Percentiles rank a stretch among this genome's conserved stretches.
Evolutionary conservation across 306 rosid genomes (phyloP).

Genomic region (Begonia fuchsioides): DNA sequence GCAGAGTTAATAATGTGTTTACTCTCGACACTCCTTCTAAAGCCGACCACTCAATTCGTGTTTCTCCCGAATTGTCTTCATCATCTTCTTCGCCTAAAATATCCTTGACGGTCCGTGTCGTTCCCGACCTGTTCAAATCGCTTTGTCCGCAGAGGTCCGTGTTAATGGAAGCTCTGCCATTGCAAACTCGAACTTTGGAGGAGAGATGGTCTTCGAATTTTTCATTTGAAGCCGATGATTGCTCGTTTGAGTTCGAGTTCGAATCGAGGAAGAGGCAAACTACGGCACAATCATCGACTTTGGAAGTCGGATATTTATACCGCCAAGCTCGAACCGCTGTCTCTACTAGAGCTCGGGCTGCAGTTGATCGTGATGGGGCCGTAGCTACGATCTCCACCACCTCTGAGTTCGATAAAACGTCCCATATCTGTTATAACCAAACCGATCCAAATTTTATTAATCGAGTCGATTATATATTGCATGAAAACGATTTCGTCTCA

Average conservation of each 20-base stretch:
- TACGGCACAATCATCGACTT: constrained; percentile 93
- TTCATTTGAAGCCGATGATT: constrained; percentile 34
- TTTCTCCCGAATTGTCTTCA: constrained; percentile 25
- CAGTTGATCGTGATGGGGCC: constrained; percentile 43
- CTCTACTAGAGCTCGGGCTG: constrained; percentile 79
- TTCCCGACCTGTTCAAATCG: constrained; percentile 29
- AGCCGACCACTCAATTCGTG: constrained; percentile 78
- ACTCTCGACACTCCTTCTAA: constrained; percentile 96
- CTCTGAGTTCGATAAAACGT: constrained; percentile 87
- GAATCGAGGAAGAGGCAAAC: constrained; percentile 75
- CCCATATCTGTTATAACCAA: constrained; percentile 61
- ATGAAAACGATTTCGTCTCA: neutral
- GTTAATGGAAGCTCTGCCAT: constrained; percentile 12
- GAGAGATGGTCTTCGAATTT: constrained; percentile 28
- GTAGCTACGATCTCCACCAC: constrained; percentile 79
- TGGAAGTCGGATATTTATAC: constrained; percentile 80
- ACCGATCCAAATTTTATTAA: constrained; percentile 4
- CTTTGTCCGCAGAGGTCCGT: constrained; percentile 19
- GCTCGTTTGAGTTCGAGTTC: constrained; percentile 10
- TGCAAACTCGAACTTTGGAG: constrained; percentile 18
- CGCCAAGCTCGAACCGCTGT: constrained; percentile 79
- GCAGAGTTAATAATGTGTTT: constrained; percentile 75
- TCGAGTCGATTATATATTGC: too few species aligned
- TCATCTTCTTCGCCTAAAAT: constrained; percentile 17
- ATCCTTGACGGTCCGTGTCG: constrained; percentile 29